Percentiles rank a stretch among this genome's conserved stretches.
Conservation (phyloP, 768 basidiomycete species). For the Serendipita sp. region DNA sequence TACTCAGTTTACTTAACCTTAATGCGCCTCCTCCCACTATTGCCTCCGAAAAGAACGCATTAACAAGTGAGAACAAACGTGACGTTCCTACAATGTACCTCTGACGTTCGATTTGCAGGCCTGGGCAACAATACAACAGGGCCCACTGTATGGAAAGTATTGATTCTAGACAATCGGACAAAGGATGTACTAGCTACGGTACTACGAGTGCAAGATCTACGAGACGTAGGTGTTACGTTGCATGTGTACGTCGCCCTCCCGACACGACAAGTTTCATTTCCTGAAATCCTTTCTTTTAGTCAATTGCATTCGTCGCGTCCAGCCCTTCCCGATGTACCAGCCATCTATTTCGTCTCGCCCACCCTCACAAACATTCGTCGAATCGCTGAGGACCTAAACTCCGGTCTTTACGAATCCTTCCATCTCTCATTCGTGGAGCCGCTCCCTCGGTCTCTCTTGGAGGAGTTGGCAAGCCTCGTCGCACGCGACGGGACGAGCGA, state of each 20-base stretch:
- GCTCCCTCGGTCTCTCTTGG: constrained; percentile 69
- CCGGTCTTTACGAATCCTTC: constrained; percentile 78
- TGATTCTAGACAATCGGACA: constrained; percentile 86
- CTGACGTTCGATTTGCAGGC: constrained; percentile 23
- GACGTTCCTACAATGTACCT: constrained; percentile 12
- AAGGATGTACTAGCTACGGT: constrained; percentile 95
- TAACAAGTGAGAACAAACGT: constrained; percentile 22
- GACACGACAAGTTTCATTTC: background rate
- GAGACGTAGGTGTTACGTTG: constrained; percentile 91
- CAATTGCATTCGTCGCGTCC: constrained; percentile 85
- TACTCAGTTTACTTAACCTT: constrained; percentile 75
- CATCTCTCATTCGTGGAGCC: constrained; percentile 94
- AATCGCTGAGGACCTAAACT: constrained; percentile 86
- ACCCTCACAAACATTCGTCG: constrained; percentile 71
- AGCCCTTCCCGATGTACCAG: constrained; percentile 84
- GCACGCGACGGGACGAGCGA: constrained; percentile 73
- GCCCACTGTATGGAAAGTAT: constrained; percentile 89
- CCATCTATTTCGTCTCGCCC: constrained; percentile 90
- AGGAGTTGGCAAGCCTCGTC: constrained; percentile 82
- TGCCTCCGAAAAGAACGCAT: constrained; percentile 15
- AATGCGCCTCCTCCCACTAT: constrained; percentile 35
- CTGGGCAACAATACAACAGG: constrained; percentile 33
- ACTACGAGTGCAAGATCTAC: constrained; percentile 85
- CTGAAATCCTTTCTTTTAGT: constrained; percentile 25
- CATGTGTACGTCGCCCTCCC: constrained; percentile 62